phyloP scores from a whole-genome alignment of 768 basidiomycete species.

The Boletus vinaceobasis region DNA sequence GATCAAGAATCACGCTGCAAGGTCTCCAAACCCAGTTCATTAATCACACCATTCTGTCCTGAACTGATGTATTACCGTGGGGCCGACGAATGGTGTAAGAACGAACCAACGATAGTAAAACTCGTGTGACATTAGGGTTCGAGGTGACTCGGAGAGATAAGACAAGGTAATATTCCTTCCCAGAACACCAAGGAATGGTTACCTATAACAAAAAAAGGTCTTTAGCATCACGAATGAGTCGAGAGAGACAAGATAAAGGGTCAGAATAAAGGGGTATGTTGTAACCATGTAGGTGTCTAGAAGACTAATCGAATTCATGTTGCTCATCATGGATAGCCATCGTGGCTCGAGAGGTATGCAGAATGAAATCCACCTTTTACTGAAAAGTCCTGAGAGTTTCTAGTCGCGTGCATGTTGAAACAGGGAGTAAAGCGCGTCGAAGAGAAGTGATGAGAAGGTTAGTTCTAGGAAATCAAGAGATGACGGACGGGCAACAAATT shows the following conservation, averaged over 20 bases:
- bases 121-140: background rate
- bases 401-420: background rate
- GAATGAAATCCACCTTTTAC: slow-evolving; percentile 11
- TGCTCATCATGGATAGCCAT: slow-evolving; percentile 46
- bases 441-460: background rate
- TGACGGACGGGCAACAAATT: background rate
- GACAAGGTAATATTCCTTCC: background rate
- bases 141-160: background rate
- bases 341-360: background rate
- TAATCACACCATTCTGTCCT: slow-evolving; percentile 8
- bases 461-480: too few relatives aligned
- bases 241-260: background rate
- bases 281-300: slow-evolving; percentile 77
- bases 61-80: slow-evolving; percentile 4
- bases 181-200: background rate
- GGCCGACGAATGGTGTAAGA: background rate
- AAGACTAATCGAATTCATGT: slow-evolving; percentile 90
- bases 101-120: background rate
- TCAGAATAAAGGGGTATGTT: slow-evolving; percentile 31
- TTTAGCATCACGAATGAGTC: slow-evolving; percentile 9
- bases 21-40: slow-evolving; percentile 3
- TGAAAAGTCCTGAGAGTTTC: background rate
- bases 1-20: background rate
- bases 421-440: too few relatives aligned
- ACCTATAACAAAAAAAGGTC: slow-evolving; percentile 5